A percentile compares a stretch with the other conserved stretches of the same genome.
Evolutionary conservation across 2,329 filamentous ascomycete species (phyloP).

Genomic region (Epicoccum sorghinum): DNA sequence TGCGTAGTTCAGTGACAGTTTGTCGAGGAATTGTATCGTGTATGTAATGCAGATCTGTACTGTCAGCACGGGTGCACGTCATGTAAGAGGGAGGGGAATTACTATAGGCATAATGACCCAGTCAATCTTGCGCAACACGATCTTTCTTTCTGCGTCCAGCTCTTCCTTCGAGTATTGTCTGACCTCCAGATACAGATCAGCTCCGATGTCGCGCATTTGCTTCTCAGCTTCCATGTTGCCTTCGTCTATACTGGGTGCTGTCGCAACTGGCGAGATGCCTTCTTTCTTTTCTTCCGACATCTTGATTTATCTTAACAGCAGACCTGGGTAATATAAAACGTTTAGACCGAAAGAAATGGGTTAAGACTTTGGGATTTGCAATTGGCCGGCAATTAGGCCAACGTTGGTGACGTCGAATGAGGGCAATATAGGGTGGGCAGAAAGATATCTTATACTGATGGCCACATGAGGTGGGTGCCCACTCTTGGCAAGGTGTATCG

Average conservation of each 20-base stretch:
- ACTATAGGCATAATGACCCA: constrained; percentile 57
- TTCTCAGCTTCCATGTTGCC: constrained; percentile 38
- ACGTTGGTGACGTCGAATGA: not conserved
- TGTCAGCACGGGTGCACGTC: not conserved
- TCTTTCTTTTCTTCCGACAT: constrained; percentile 36
- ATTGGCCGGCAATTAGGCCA: not conserved
- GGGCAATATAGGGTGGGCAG: not conserved
- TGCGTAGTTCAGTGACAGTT: constrained; percentile 51
- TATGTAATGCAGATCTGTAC: constrained; percentile 50
- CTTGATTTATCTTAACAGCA: not conserved
- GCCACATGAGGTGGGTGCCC: not conserved
- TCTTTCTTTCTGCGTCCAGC: constrained; percentile 50
- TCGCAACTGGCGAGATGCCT: constrained; percentile 27
- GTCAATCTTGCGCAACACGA: constrained; percentile 53
- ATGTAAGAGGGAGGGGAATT: not conserved
- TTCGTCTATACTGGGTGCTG: constrained; percentile 35
- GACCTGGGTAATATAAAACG: not conserved
- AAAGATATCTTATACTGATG: constrained; percentile 7
- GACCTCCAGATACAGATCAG: constrained; percentile 54
- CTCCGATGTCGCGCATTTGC: constrained; percentile 53
- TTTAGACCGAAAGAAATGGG: not conserved
- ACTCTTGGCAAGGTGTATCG: constrained; percentile 16
- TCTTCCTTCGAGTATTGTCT: constrained; percentile 53
- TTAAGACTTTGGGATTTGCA: no score
- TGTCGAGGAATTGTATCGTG: constrained; percentile 56